These are phyloP conservation scores for Aspergillus fructus DNA, from an alignment of 2,329 filamentous ascomycete genomes.

Conservation along the genomic window DNA sequence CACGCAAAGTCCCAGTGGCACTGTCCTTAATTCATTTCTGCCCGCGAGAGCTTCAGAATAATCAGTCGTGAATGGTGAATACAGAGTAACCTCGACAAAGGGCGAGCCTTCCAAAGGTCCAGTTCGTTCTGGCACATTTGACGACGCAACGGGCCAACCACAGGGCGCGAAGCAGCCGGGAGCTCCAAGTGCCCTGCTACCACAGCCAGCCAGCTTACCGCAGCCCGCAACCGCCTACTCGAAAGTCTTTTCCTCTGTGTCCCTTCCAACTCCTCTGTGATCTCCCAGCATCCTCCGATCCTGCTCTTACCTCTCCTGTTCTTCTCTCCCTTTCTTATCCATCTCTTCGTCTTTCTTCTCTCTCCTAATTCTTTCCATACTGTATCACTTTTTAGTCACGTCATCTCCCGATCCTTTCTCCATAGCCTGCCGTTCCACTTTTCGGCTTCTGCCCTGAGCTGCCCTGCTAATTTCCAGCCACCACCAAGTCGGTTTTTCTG, in stretches of 20 bases:
- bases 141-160: slow-evolving; percentile 7
- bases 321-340: slow-evolving; percentile 21
- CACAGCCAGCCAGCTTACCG: too few species aligned
- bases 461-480: slow-evolving; percentile 37
- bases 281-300: slow-evolving; percentile 5
- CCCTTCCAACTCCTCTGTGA: slow-evolving; percentile 5
- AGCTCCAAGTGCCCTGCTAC: background rate
- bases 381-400: slow-evolving; percentile 16
- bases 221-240: slow-evolving; percentile 5
- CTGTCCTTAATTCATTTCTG: background rate
- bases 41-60: background rate
- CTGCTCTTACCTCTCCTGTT: slow-evolving; percentile 22
- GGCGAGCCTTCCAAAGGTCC: background rate
- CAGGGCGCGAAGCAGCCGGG: background rate
- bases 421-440: slow-evolving; percentile 11
- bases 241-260: slow-evolving; percentile 16
- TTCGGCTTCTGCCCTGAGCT: slow-evolving; percentile 23
- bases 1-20: background rate
- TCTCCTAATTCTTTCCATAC: slow-evolving; percentile 13
- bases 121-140: background rate
- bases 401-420: slow-evolving; percentile 17
- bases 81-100: background rate
- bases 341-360: slow-evolving; percentile 18
- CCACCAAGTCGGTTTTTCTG: slow-evolving; percentile 16
- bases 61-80: background rate